Conservation (phyloP, 73 alveolate genomes). For the Tetrahymena elliotti region DNA sequence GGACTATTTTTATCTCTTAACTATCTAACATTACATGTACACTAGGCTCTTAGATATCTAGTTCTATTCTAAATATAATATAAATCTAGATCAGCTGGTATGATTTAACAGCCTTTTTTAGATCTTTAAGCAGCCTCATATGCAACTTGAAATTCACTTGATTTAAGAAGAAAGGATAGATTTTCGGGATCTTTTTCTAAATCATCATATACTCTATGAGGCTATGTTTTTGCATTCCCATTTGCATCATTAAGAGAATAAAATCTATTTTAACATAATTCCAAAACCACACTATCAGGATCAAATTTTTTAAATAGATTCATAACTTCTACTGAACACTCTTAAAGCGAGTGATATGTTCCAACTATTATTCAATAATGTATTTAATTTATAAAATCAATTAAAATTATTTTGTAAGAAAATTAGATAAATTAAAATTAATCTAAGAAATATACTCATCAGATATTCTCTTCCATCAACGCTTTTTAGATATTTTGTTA, state of each 20-base stretch:
- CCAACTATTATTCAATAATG: too few species aligned
- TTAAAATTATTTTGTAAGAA: not conserved
- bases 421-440: not conserved
- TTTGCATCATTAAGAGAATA: not conserved
- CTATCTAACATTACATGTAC: not conserved
- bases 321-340: not conserved
- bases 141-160: not conserved
- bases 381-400: not conserved
- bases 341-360: not conserved
- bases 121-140: not conserved
- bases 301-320: not conserved
- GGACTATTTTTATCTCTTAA: not conserved
- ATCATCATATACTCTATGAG: not conserved
- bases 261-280: not conserved
- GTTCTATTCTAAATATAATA: not conserved
- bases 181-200: not conserved
- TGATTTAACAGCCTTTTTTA: not conserved
- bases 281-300: not conserved
- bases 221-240: not conserved
- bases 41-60: not conserved
- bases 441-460: not conserved
- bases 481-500: not conserved
- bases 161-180: not conserved
- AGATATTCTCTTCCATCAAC: not conserved
- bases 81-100: not conserved